Evolutionary conservation across 306 rosid genomes (phyloP).

Genomic region (Potentilla sterilis): DNA sequence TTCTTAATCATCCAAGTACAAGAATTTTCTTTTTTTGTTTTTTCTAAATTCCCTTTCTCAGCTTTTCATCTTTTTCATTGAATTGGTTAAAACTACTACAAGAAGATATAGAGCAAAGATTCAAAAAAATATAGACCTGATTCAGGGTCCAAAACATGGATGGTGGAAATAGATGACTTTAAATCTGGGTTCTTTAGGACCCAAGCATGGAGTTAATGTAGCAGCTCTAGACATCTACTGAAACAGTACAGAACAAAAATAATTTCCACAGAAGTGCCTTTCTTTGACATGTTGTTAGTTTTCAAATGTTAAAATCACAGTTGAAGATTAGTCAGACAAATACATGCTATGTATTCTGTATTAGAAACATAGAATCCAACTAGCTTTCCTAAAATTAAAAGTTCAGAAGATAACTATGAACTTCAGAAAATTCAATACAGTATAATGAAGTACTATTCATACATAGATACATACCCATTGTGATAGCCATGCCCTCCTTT

Average conservation of each 20-base stretch:
- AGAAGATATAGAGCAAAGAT: background rate
- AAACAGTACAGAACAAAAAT: background rate
- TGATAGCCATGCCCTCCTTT: constrained; percentile 97
- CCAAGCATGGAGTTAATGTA: background rate
- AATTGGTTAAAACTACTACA: background rate
- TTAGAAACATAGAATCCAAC: background rate
- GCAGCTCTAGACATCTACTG: background rate
- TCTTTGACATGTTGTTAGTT: background rate
- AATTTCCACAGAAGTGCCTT: background rate
- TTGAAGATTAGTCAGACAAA: background rate
- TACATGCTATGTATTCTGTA: background rate
- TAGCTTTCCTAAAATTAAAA: background rate
- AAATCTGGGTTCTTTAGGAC: background rate
- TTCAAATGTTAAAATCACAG: background rate
- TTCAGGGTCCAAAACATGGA: background rate
- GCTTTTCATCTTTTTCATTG: background rate
- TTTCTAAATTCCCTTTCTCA: background rate
- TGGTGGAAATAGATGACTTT: background rate
- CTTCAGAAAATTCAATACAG: background rate
- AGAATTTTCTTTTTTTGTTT: no score
- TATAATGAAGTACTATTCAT: constrained; percentile 14
- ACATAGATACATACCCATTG: constrained; percentile 78
- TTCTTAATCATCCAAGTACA: background rate
- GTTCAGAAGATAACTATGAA: background rate
- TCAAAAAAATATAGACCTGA: background rate